Evolutionary conservation across 2,329 filamentous ascomycete genomes (phyloP).

Genomic region (Xylaria multiplex): DNA sequence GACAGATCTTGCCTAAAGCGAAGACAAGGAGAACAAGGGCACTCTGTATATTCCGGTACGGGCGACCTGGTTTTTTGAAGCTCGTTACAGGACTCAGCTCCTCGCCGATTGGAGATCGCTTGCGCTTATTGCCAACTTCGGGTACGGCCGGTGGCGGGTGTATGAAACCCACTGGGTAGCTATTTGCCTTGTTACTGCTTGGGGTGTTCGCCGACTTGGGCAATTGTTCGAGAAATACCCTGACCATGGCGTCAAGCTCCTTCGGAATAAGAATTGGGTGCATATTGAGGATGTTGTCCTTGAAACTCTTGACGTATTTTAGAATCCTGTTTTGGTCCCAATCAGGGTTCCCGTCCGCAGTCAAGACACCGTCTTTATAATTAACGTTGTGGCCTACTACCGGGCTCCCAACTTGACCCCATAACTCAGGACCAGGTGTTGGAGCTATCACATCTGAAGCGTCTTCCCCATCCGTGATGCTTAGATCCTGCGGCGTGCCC

Average conservation of each 20-base stretch:
- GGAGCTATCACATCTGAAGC: slow-evolving; percentile 63
- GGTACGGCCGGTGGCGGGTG: slow-evolving; percentile 38
- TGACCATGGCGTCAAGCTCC: slow-evolving; percentile 64
- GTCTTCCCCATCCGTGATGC: slow-evolving; percentile 55
- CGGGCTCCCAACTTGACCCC: slow-evolving; percentile 67
- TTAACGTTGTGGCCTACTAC: slow-evolving; percentile 54
- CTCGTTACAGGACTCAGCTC: slow-evolving; percentile 44
- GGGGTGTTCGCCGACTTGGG: slow-evolving; percentile 48
- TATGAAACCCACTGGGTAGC: slow-evolving; percentile 47
- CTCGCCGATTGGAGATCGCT: slow-evolving; percentile 59
- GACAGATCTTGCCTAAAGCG: slow-evolving; percentile 86
- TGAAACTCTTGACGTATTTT: slow-evolving; percentile 66
- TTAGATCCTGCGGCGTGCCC: slow-evolving; percentile 52
- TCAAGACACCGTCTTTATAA: slow-evolving; percentile 53
- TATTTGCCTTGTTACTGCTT: slow-evolving; percentile 27
- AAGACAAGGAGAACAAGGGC: slow-evolving; percentile 85
- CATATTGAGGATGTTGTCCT: slow-evolving; percentile 71
- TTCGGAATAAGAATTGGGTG: slow-evolving; percentile 69
- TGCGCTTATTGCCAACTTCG: slow-evolving; percentile 60
- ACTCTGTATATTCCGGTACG: slow-evolving; percentile 76
- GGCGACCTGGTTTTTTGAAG: slow-evolving; percentile 59
- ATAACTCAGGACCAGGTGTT: slow-evolving; percentile 63
- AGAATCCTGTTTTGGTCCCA: slow-evolving; percentile 62
- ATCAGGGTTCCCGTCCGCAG: slow-evolving; percentile 62
- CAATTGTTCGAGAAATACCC: slow-evolving; percentile 61